phyloP scores from a whole-genome alignment of 2,329 filamentous ascomycete genomes.

The Beauveria sp. region DNA sequence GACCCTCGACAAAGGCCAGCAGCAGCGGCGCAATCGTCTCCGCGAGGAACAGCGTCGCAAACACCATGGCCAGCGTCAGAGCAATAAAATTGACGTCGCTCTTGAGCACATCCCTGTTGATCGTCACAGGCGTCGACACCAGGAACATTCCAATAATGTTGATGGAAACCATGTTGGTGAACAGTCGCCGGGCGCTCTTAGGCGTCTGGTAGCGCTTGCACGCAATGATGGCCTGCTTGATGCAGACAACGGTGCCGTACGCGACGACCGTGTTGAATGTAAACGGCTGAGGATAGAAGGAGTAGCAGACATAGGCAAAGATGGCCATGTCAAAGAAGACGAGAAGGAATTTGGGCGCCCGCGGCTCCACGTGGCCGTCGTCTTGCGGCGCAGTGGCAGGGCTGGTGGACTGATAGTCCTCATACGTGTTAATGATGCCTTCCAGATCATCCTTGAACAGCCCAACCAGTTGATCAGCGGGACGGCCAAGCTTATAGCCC shows the following conservation, averaged over 20 bases:
- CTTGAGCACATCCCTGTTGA: conserved; percentile 13
- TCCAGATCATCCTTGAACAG: conserved; percentile 17
- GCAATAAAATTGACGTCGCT: conserved; percentile 13
- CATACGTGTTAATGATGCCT: conserved; percentile 15
- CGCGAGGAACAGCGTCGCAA: conserved; percentile 16
- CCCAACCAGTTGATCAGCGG: conserved; percentile 16
- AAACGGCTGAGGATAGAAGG: conserved; percentile 17
- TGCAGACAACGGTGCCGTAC: conserved; percentile 16
- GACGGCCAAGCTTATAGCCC: conserved; percentile 13
- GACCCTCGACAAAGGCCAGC: conserved; percentile 14
- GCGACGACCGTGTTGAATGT: conserved; percentile 18
- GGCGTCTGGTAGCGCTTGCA: conserved; percentile 17
- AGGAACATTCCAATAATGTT: conserved; percentile 17
- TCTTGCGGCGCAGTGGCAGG: neutral
- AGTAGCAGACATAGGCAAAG: conserved; percentile 17
- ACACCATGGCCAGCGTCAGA: conserved; percentile 16
- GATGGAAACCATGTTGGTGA: conserved; percentile 17
- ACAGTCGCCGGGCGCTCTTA: conserved; percentile 15
- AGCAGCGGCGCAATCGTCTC: conserved; percentile 16
- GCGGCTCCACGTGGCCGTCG: conserved; percentile 15
- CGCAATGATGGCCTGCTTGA: conserved; percentile 17
- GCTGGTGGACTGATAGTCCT: conserved; percentile 14
- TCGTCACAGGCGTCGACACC: conserved; percentile 16
- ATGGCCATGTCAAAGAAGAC: conserved; percentile 16
- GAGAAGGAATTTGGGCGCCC: conserved; percentile 15